These are phyloP conservation scores for Aspergillus sp. DNA, from an alignment of 2,329 filamentous ascomycete genomes.

Conservation along the genomic window DNA sequence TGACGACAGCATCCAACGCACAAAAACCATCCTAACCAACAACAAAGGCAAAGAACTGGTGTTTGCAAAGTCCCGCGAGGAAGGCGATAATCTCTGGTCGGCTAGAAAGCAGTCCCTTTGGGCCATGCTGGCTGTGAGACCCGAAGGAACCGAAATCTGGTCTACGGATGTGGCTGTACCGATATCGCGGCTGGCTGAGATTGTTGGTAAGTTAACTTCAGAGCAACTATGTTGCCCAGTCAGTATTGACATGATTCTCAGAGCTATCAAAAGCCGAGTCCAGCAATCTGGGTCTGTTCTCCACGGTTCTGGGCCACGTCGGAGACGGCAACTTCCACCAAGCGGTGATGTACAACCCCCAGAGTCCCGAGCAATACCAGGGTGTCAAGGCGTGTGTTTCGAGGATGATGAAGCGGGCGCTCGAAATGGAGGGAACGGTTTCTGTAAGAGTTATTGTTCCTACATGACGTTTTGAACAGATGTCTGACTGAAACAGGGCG, in stretches of 20 bases:
- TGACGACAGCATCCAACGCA: constrained; percentile 72
- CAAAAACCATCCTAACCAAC: constrained; percentile 59
- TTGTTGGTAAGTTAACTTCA: constrained; percentile 48
- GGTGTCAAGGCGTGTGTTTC: constrained; percentile 78
- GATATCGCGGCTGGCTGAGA: constrained; percentile 58
- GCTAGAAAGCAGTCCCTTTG: constrained; percentile 60
- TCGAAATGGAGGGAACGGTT: constrained; percentile 89
- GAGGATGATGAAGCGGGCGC: constrained; percentile 78
- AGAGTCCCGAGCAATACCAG: constrained; percentile 65
- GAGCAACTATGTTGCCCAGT: too few species aligned
- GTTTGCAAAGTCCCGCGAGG: constrained; percentile 52
- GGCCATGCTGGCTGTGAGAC: constrained; percentile 57
- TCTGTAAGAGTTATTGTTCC: constrained; percentile 48
- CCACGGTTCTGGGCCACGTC: constrained; percentile 81
- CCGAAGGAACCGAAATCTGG: constrained; percentile 58
- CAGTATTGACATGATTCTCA: constrained; percentile 8
- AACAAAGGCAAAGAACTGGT: constrained; percentile 45
- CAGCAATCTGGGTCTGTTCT: constrained; percentile 79
- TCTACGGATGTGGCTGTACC: constrained; percentile 63
- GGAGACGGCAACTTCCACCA: constrained; percentile 93
- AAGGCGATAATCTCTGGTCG: constrained; percentile 57
- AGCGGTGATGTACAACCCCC: constrained; percentile 79
- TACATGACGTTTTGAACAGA: background rate
- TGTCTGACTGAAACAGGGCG: constrained; percentile 51
- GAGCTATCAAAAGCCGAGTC: constrained; percentile 85